A percentile compares a stretch with the other conserved stretches of the same genome.
These are phyloP conservation scores for Eucalyptus caleyi DNA, from an alignment of 345 rosid genomes.

Conservation along the genomic window DNA sequence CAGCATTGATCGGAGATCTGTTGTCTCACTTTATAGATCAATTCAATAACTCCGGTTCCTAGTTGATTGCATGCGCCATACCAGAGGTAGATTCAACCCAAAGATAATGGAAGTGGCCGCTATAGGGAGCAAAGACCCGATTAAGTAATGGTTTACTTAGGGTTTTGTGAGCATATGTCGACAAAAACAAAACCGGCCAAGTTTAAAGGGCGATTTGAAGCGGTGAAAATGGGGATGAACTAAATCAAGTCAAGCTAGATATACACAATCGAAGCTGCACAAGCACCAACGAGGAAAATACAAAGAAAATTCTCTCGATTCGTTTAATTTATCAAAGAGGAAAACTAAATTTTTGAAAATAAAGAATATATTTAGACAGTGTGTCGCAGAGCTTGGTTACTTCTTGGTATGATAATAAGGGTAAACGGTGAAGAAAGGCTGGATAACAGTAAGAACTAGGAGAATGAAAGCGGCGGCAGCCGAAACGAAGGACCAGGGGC, in stretches of 20 bases:
- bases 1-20: background rate
- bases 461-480: background rate
- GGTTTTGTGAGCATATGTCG: background rate
- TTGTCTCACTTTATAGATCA: background rate
- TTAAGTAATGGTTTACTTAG: background rate
- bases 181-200: too few relatives aligned
- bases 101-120: background rate
- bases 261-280: background rate
- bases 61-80: background rate
- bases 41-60: background rate
- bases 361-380: too few relatives aligned
- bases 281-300: background rate
- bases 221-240: too few relatives aligned
- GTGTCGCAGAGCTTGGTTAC: too few relatives aligned
- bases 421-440: background rate
- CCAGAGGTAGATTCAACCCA: background rate
- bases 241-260: too few relatives aligned
- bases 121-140: background rate
- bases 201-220: too few relatives aligned
- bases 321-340: too few relatives aligned
- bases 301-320: background rate
- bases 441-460: background rate
- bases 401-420: too few relatives aligned
- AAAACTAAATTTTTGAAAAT: too few relatives aligned
- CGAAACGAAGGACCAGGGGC: background rate